A percentile compares a stretch with the other conserved stretches of the same genome.
These are phyloP conservation scores for Paxillus ammoniavirescens DNA, from an alignment of 768 basidiomycete species.

Conservation along the genomic window DNA sequence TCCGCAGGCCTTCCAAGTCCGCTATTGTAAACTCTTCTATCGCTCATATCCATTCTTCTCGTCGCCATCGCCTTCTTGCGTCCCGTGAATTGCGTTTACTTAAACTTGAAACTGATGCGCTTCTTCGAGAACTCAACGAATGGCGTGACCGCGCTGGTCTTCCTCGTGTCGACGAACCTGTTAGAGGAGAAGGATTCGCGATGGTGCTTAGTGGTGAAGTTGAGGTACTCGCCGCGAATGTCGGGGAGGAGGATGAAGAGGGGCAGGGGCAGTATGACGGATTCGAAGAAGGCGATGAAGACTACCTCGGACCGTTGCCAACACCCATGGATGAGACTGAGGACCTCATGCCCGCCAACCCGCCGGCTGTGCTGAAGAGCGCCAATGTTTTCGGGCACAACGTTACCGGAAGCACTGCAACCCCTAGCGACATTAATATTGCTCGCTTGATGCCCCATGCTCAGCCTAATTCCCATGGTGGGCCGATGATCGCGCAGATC, in stretches of 20 bases:
- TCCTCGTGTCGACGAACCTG: slow-evolving; percentile 69
- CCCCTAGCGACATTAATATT: slow-evolving; percentile 26
- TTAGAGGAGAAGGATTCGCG: slow-evolving; percentile 67
- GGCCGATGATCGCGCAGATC: slow-evolving; percentile 47
- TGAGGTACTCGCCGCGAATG: slow-evolving; percentile 54
- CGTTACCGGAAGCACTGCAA: slow-evolving; percentile 29
- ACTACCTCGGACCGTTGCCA: slow-evolving; percentile 28
- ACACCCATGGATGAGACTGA: slow-evolving; percentile 30
- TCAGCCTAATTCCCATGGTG: slow-evolving; percentile 25
- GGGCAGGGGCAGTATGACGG: slow-evolving; percentile 36
- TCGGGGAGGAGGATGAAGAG: slow-evolving; percentile 59
- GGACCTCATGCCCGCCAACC: slow-evolving; percentile 25
- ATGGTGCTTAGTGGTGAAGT: slow-evolving; percentile 71
- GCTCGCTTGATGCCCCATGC: slow-evolving; percentile 24
- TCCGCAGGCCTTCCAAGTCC: slow-evolving; percentile 93
- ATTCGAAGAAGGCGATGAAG: slow-evolving; percentile 44
- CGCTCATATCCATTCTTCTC: slow-evolving; percentile 80
- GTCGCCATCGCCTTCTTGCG: slow-evolving; percentile 78
- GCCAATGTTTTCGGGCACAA: slow-evolving; percentile 30
- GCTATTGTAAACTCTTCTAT: slow-evolving; percentile 97
- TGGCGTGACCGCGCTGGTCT: slow-evolving; percentile 82
- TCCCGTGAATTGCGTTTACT: slow-evolving; percentile 78
- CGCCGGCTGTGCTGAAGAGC: slow-evolving; percentile 35
- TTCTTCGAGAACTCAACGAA: slow-evolving; percentile 89
- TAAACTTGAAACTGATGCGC: slow-evolving; percentile 80